Percentiles rank a stretch among this genome's conserved stretches.
These are phyloP conservation scores for Boletus sp. DNA, from an alignment of 768 basidiomycete genomes.

Conservation along the genomic window DNA sequence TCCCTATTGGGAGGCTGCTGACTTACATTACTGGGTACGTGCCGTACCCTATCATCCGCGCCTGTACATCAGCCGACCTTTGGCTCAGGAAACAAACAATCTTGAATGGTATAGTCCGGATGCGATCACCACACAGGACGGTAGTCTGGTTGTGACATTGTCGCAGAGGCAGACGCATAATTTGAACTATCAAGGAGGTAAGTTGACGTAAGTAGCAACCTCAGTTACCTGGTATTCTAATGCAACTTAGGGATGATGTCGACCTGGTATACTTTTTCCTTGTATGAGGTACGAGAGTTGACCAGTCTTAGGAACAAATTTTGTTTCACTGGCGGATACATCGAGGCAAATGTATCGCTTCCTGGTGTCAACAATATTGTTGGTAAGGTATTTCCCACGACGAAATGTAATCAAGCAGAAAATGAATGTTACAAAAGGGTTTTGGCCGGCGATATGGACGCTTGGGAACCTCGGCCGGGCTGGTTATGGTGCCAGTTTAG, in stretches of 20 bases:
- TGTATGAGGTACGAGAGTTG: slow-evolving; percentile 1
- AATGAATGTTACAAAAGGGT: slow-evolving; percentile 27
- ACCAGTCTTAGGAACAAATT: slow-evolving; percentile 71
- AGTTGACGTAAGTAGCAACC: slow-evolving; percentile 16
- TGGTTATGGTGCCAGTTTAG: slow-evolving; percentile 65
- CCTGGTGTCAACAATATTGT: slow-evolving; percentile 66
- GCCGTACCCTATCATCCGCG: slow-evolving; percentile 20
- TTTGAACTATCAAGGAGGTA: slow-evolving; percentile 45
- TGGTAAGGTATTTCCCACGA: slow-evolving; percentile 30
- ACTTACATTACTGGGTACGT: slow-evolving; percentile 43
- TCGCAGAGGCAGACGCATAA: slow-evolving; percentile 43
- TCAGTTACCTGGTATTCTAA: slow-evolving; percentile 25
- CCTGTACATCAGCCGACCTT: slow-evolving; percentile 32
- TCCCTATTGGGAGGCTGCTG: slow-evolving; percentile 73
- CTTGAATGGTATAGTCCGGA: slow-evolving; percentile 60
- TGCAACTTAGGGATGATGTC: slow-evolving; percentile 48
- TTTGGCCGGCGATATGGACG: slow-evolving; percentile 59
- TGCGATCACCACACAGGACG: slow-evolving; percentile 48
- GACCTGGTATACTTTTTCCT: slow-evolving; percentile 31
- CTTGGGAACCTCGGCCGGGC: slow-evolving; percentile 62
- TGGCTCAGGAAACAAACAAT: slow-evolving; percentile 41
- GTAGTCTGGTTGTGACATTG: slow-evolving; percentile 52
- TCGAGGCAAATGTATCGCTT: slow-evolving; percentile 62
- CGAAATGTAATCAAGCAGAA: not conserved
- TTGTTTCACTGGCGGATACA: slow-evolving; percentile 82